Conservation (phyloP, 2,329 filamentous ascomycete species). For the Trichoderma sp. region DNA sequence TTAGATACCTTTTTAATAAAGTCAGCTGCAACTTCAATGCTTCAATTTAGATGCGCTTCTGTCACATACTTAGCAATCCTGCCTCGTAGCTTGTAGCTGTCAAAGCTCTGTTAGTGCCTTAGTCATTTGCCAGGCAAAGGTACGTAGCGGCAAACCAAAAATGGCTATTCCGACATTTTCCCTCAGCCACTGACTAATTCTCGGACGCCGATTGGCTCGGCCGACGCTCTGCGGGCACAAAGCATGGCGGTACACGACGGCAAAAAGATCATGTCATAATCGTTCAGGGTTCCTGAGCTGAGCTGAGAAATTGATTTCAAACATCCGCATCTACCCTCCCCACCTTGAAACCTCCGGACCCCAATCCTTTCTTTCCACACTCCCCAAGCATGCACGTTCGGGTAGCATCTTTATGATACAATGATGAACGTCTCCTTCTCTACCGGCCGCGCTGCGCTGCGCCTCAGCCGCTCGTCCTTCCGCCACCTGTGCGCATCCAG, state of each 20-base stretch:
- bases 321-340: slow-evolving; percentile 16
- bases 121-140: background rate
- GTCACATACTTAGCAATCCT: background rate
- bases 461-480: slow-evolving; percentile 39
- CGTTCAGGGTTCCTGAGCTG: slow-evolving; percentile 10
- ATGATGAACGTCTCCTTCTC: slow-evolving; percentile 46
- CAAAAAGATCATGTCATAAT: slow-evolving; percentile 22
- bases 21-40: background rate
- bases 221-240: slow-evolving; percentile 18
- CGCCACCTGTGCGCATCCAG: slow-evolving; percentile 44
- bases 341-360: background rate
- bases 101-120: background rate
- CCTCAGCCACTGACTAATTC: slow-evolving; percentile 19
- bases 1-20: background rate
- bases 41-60: background rate
- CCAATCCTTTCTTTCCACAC: background rate
- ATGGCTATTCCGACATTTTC: slow-evolving; percentile 3
- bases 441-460: slow-evolving; percentile 42
- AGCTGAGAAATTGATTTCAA: slow-evolving; percentile 18
- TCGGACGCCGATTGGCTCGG: slow-evolving; percentile 26
- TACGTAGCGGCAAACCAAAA: background rate
- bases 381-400: slow-evolving; percentile 16
- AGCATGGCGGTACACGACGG: background rate
- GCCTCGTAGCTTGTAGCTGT: background rate
- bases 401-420: slow-evolving; percentile 27